phyloP scores from a whole-genome alignment of 805 yeast species.

The Huiozyma sinensis region DNA sequence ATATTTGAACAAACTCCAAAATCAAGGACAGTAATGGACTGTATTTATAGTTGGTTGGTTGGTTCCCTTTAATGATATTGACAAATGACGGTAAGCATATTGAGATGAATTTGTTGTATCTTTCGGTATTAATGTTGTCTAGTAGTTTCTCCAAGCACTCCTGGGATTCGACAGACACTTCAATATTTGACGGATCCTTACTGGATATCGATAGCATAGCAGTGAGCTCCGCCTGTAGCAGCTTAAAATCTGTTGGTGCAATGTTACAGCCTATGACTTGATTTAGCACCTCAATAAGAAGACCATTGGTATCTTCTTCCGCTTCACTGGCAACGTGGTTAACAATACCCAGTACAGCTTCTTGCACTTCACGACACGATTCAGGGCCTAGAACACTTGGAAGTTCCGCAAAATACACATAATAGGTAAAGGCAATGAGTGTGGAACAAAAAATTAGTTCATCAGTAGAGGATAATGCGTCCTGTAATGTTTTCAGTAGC shows the following conservation, averaged over 20 bases:
- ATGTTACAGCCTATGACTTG: conserved; percentile 33
- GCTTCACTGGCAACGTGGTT: conserved; percentile 44
- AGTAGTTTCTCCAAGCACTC: conserved; percentile 59
- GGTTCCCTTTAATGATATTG: conserved; percentile 25
- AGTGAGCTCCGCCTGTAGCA: conserved; percentile 32
- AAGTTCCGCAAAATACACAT: conserved; percentile 31
- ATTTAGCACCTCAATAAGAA: conserved; percentile 60
- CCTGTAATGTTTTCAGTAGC: conserved; percentile 13
- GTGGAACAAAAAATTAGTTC: conserved; percentile 21
- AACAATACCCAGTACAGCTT: conserved; percentile 29
- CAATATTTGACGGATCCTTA: conserved; percentile 66
- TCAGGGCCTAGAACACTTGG: conserved; percentile 17
- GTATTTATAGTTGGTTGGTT: conserved; percentile 33
- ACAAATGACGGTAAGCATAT: conserved; percentile 43
- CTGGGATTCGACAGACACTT: conserved; percentile 52
- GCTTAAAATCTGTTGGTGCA: conserved; percentile 13
- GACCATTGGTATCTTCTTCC: conserved; percentile 70
- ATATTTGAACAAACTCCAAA: conserved; percentile 24
- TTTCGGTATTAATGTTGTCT: conserved; percentile 33
- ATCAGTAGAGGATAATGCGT: conserved; percentile 23
- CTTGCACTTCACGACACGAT: conserved; percentile 13
- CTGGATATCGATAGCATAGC: conserved; percentile 55
- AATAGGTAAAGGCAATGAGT: conserved; percentile 46
- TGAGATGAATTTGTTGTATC: conserved; percentile 39
- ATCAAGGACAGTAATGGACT: conserved; percentile 39